Evolutionary conservation across 2,329 filamentous ascomycete species (phyloP).

Genomic region (Xylariales sp.): DNA sequence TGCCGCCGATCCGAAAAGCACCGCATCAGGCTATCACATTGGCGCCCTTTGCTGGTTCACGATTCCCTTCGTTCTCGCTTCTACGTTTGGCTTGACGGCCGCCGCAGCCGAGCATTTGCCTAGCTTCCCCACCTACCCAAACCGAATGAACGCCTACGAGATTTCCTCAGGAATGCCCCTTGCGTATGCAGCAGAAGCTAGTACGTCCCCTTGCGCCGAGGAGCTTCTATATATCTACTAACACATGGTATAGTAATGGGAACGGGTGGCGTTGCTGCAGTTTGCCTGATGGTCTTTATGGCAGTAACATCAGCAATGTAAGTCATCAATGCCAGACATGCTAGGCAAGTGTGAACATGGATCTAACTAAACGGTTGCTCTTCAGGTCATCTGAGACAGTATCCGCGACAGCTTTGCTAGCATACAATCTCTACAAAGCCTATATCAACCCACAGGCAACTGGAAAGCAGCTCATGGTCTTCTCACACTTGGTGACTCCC

Average conservation of each 20-base stretch:
- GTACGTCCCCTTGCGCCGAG: no score
- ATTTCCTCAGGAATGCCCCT: slow-evolving; percentile 81
- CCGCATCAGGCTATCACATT: slow-evolving; percentile 4
- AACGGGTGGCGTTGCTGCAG: not conserved
- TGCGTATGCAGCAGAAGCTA: slow-evolving; percentile 78
- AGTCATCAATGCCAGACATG: no score
- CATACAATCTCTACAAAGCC: slow-evolving; percentile 1
- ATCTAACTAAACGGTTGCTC: no score
- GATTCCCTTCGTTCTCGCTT: slow-evolving; percentile 82
- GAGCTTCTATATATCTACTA: no score
- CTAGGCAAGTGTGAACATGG: no score
- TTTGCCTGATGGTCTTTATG: slow-evolving; percentile 4
- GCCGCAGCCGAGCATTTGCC: slow-evolving; percentile 71
- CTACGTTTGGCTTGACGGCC: slow-evolving; percentile 78
- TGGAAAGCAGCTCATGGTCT: slow-evolving; percentile 1
- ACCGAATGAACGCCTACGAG: slow-evolving; percentile 66
- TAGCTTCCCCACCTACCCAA: slow-evolving; percentile 64
- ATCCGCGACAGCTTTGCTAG: not conserved
- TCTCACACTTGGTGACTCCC: not conserved
- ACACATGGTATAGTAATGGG: no score
- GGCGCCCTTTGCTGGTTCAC: slow-evolving; percentile 79
- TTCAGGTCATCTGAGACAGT: slow-evolving; percentile 3
- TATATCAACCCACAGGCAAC: not conserved
- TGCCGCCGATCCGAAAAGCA: slow-evolving; percentile 33
- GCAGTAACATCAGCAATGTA: slow-evolving; percentile 2